Evolutionary conservation across 345 rosid species (phyloP).

Genomic region (Mercurialis annua): DNA sequence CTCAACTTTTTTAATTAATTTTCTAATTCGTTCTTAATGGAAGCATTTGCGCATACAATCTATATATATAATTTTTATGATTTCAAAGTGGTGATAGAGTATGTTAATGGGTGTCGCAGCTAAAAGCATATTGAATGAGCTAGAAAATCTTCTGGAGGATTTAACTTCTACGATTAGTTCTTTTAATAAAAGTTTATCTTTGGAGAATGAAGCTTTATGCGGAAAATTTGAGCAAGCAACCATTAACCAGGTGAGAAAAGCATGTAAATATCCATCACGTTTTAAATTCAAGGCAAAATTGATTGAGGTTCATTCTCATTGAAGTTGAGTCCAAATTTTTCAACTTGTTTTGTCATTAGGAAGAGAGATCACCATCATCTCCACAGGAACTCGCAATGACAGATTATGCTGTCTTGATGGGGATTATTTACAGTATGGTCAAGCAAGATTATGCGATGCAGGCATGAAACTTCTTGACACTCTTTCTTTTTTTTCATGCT

Average conservation of each 20-base stretch:
- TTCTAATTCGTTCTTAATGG: no score
- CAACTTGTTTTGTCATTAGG: conserved; percentile 23
- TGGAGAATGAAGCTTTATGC: conserved; percentile 23
- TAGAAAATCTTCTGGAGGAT: conserved; percentile 46
- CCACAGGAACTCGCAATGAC: conserved; percentile 35
- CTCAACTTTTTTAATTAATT: neutral
- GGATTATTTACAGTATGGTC: conserved; percentile 61
- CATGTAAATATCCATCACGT: neutral
- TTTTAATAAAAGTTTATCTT: conserved; percentile 26
- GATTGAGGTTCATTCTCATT: neutral
- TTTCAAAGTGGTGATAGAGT: neutral
- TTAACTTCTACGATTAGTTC: conserved; percentile 38
- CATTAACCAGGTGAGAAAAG: conserved; percentile 39
- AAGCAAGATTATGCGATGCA: conserved; percentile 79
- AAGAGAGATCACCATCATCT: conserved; percentile 21
- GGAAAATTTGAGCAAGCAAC: conserved; percentile 30
- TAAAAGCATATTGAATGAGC: conserved; percentile 47
- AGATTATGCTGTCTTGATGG: conserved; percentile 53
- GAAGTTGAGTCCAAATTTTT: neutral
- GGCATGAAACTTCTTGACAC: conserved; percentile 32
- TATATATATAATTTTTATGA: neutral
- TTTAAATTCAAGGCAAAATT: neutral
- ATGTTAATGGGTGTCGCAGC: conserved; percentile 41
- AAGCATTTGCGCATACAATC: neutral
- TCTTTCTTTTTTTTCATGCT: neutral